phyloP scores from a whole-genome alignment of 306 rosid genomes.

The Elaeagnus macrophylla region DNA sequence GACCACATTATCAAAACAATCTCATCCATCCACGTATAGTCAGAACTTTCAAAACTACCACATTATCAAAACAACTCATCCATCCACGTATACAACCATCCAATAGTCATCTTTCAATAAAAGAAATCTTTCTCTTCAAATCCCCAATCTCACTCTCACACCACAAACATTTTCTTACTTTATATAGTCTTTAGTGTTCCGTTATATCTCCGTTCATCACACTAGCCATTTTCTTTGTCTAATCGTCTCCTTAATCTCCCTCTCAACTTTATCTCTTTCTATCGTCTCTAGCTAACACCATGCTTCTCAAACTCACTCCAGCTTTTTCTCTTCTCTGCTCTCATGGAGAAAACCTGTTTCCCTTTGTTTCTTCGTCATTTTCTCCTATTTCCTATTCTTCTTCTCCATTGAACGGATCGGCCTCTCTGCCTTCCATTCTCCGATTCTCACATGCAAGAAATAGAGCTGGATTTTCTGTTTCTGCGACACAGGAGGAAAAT shows the following conservation, averaged over 20 bases:
- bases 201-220: not conserved
- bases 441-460: slow-evolving; percentile 20
- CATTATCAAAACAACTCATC: no score
- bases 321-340: slow-evolving; percentile 27
- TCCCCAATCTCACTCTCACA: not conserved
- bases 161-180: not conserved
- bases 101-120: no score
- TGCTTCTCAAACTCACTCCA: slow-evolving; percentile 48
- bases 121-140: no score
- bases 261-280: slow-evolving; percentile 1
- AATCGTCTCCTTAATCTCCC: not conserved
- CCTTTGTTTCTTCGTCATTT: not conserved
- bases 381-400: no score
- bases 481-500: slow-evolving; percentile 47
- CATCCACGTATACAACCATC: no score
- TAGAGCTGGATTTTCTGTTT: slow-evolving; percentile 18
- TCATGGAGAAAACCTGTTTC: slow-evolving; percentile 21
- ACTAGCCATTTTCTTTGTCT: not conserved
- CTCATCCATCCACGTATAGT: slow-evolving; percentile 31
- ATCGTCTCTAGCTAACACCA: slow-evolving; percentile 12
- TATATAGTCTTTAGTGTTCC: no score
- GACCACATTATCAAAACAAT: slow-evolving; percentile 19
- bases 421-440: slow-evolving; percentile 21
- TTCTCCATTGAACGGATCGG: not conserved
- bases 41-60: no score